These are phyloP conservation scores for Candida tunisiensis DNA, from an alignment of 1,139 yeast species.

Conservation along the genomic window DNA sequence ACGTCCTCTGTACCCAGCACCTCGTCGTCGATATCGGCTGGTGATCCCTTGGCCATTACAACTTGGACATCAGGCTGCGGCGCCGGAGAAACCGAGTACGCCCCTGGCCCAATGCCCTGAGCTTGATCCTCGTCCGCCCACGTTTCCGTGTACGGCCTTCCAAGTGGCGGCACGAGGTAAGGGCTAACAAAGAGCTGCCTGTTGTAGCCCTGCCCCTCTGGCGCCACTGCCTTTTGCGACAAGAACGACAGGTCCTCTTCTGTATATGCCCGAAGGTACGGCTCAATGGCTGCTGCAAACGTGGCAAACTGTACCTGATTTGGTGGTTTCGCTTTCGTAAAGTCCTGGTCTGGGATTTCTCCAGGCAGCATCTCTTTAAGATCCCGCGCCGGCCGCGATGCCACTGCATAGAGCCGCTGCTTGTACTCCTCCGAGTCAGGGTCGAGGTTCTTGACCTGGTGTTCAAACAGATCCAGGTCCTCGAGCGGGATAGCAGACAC, in stretches of 20 bases:
- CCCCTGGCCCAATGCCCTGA: too few relatives aligned
- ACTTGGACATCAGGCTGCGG: too few relatives aligned
- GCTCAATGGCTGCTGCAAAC: conserved; percentile 71
- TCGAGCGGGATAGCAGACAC: conserved; percentile 57
- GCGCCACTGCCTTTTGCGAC: conserved; percentile 37
- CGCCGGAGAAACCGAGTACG: conserved; percentile 21
- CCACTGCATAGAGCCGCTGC: conserved; percentile 71
- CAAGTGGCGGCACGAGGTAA: conserved; percentile 58
- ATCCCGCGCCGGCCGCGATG: conserved; percentile 72
- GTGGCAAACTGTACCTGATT: conserved; percentile 90
- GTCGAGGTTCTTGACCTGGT: conserved; percentile 36
- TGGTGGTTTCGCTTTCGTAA: conserved; percentile 69
- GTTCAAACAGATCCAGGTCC: conserved; percentile 57
- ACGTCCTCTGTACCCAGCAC: conserved; percentile 47
- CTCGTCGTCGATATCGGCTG: conserved; percentile 44
- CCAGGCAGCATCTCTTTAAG: conserved; percentile 72
- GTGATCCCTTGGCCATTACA: conserved; percentile 49
- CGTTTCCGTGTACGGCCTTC: conserved; percentile 60
- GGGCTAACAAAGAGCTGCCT: conserved; percentile 19
- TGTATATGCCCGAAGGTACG: conserved; percentile 56
- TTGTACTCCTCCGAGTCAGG: conserved; percentile 52
- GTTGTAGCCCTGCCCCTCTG: conserved; percentile 11
- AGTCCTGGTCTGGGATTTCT: conserved; percentile 70
- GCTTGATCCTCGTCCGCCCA: conserved; percentile 73
- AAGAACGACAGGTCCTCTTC: conserved; percentile 74